Percentiles rank a stretch among this genome's conserved stretches.
Evolutionary conservation across 2,329 filamentous ascomycete species (phyloP).

Genomic region (Fusarium cicatricum): DNA sequence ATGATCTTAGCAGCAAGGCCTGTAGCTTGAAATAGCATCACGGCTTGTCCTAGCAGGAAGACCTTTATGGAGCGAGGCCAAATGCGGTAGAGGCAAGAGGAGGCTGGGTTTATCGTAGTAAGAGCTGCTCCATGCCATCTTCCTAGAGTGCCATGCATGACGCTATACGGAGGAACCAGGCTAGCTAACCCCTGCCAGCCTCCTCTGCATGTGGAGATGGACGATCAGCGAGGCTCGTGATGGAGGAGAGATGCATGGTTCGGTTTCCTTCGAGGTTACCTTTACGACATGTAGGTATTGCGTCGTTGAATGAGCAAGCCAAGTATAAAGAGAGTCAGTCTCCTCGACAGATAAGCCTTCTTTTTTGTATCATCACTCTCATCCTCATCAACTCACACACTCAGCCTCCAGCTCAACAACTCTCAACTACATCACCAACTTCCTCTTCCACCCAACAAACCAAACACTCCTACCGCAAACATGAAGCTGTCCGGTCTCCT

Average conservation of each 20-base stretch:
- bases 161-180: conserved; percentile 16
- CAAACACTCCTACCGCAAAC: conserved; percentile 40
- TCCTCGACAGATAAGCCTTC: conserved; percentile 12
- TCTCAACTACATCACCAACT: conserved; percentile 13
- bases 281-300: conserved; percentile 17
- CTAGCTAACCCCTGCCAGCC: conserved; percentile 21
- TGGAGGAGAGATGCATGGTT: conserved; percentile 25
- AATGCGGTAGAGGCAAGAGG: too few species aligned
- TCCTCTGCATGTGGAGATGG: conserved; percentile 30
- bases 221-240: conserved; percentile 32
- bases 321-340: conserved; percentile 36
- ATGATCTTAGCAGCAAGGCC: not conserved
- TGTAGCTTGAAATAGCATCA: conserved; percentile 32
- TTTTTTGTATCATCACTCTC: conserved; percentile 22
- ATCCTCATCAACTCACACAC: conserved; percentile 16
- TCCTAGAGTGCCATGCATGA: too few species aligned
- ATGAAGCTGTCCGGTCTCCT: conserved; percentile 56
- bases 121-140: conserved; percentile 4
- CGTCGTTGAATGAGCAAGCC: not conserved
- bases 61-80: not conserved
- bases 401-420: conserved; percentile 17
- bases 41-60: conserved; percentile 18
- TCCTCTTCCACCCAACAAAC: conserved; percentile 8
- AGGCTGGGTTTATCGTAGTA: not conserved
- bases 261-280: conserved; percentile 17